Evolutionary conservation across 768 basidiomycete genomes (phyloP), one percentile per base, ranked within the genome.

Genomic region (Lactarius indigo): DNA sequence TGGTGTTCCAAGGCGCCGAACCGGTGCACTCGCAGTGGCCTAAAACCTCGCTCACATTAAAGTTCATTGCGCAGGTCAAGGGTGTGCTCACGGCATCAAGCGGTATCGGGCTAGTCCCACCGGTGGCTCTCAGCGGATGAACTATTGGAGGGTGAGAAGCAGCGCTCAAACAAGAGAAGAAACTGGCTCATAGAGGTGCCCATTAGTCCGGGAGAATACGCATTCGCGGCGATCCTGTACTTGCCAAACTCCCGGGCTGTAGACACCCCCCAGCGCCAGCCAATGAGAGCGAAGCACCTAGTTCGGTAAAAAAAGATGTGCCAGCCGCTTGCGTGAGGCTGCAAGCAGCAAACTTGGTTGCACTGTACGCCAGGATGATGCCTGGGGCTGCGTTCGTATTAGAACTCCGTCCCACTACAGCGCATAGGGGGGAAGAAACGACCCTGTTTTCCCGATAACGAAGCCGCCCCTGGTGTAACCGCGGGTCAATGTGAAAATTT

Each of bases 331-430:
- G 72, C 23, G 72, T 74, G 37, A 73, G 54, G 41, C 64, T 71
- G 30, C 69, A 57, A 42, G 73, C 54, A 37, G 72, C 73, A 39
- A 73, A 74, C 50, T 72, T 73, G 30, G 62, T 64, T 13, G 71
- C 54, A 5, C 63, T 63, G 66, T 70, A 73, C n/a, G 60, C 58
- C 35, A 44, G 12, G 23, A 65, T 17, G 26, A 17, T 3, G 5
- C n/a, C 17, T 5, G 1, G 2, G 39, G 39, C 63, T 68, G 33
- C 1, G 26, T 52, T 28, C 10, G 26, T 28, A 28, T 26, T 52
- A 26, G 23, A 15, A 13, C 23, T 52, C 26, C 50, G 50, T 52
- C 23, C 5, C 4, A 13, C n/a, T 12, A 26, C 26, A 52, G 7
- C 8, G 42, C 50, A 13, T 10, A 9, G 57, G n/a, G n/a, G 7